phyloP scores from a whole-genome alignment of 2,329 filamentous ascomycete genomes.

The Arthrocladium fulminans region DNA sequence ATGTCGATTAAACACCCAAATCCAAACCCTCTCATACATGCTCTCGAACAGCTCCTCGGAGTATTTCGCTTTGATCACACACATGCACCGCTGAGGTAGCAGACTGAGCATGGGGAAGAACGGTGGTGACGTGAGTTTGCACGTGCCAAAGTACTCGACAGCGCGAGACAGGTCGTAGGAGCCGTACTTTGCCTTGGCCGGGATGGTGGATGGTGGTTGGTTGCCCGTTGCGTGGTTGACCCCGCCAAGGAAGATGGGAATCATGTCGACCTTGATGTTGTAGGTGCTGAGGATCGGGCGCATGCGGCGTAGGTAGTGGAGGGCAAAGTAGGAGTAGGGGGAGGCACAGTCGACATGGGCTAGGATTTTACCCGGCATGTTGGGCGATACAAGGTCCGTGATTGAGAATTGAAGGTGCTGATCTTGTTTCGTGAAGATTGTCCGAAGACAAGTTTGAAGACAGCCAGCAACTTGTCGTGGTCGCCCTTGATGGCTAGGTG shows the following conservation, averaged over 20 bases:
- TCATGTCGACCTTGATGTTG: constrained; percentile 45
- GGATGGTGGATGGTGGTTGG: constrained; percentile 61
- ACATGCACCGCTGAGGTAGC: constrained; percentile 56
- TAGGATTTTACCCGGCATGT: constrained; percentile 6
- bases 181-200: constrained; percentile 57
- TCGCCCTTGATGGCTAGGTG: no score
- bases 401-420: no score
- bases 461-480: no score
- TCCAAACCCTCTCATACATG: constrained; percentile 48
- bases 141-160: constrained; percentile 43
- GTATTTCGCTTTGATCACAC: constrained; percentile 55
- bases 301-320: constrained; percentile 37
- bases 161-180: constrained; percentile 42
- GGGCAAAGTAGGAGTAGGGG: constrained; percentile 44
- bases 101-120: constrained; percentile 34
- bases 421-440: no score
- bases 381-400: no score
- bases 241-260: constrained; percentile 60
- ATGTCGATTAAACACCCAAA: constrained; percentile 54
- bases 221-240: constrained; percentile 59
- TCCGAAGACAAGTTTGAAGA: no score
- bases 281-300: background rate
- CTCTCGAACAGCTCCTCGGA: constrained; percentile 43
- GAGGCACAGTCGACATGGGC: constrained; percentile 42
- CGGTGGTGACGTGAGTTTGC: constrained; percentile 33